Base-by-base conservation (phyloP, 805 yeast species). In the Jamesozyma gamospora region DNA sequence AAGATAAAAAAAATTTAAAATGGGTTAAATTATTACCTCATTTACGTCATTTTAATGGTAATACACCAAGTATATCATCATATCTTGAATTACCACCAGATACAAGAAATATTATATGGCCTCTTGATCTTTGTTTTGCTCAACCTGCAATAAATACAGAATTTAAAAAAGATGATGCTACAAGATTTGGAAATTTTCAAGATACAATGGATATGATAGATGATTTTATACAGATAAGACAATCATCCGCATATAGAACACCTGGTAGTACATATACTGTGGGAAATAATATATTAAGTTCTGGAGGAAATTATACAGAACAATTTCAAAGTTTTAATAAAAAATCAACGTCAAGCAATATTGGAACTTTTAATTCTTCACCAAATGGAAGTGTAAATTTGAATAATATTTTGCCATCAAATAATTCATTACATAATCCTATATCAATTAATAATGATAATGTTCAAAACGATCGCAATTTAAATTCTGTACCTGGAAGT, bases 1-100 rank as follows among this genome's bases (percentile, higher is more conserved):
- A 36, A 2, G 36, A 48, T 12, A 47, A 50, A 21, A 50, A 55
- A 21, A 56, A 59, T 16, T 47, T 67, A 14, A 58, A 64, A 31
- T 82, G 90, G 92, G 69, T 82, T 13, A 79, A 73, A 52, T 57
- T 82, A 12, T 68, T 79, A 3, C 92, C 92, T 2, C 76, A 80
- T 46, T 54, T 81, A 36, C 72, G 71, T 42, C 87, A 80, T 53
- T 64, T 81, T 45, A 80, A 79, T 55, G 82, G 81, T 17, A 70
- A 75, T 47, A 76, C 88, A 0, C 78, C 87, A 0, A 66, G 66
- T 10, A 69, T 82, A 2, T 65, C 86, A 11, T 65, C 67, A 18
- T 82, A 72, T 54, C 64, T 78, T 34, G 65, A 63, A 36, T 64
- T 69, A 0, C 75, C 74, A 3, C 67, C 65, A 25, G 73, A 72